Percentiles rank a stretch among this genome's conserved stretches.
Evolutionary conservation across 164 flowering plant genomes (phyloP).

Genomic region (Magnolia changhungtana): DNA sequence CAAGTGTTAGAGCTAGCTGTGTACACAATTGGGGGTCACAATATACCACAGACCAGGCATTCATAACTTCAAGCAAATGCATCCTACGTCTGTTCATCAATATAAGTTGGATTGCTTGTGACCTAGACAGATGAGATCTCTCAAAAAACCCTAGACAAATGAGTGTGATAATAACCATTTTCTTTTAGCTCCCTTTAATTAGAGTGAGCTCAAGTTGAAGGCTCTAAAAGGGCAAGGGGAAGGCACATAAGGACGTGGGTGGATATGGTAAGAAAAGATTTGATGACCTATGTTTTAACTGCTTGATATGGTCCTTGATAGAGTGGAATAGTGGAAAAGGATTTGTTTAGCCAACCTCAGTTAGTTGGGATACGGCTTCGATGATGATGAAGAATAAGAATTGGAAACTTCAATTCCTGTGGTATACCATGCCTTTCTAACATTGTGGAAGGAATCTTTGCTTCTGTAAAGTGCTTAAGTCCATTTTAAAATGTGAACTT

Average conservation of each 20-base stretch:
- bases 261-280: too few relatives aligned
- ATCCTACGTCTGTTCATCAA: neutral
- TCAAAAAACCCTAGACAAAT: too few relatives aligned
- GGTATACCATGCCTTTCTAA: neutral
- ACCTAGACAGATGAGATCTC: neutral
- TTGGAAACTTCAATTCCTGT: neutral
- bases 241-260: too few relatives aligned
- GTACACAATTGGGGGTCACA: neutral
- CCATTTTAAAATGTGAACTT: neutral
- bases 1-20: too few relatives aligned
- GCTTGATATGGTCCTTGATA: too few relatives aligned
- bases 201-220: too few relatives aligned
- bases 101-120: neutral
- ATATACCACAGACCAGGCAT: neutral
- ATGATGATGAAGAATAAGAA: too few relatives aligned
- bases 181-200: neutral
- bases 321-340: too few relatives aligned
- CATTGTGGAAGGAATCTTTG: neutral
- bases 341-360: too few relatives aligned
- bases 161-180: neutral
- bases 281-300: too few relatives aligned
- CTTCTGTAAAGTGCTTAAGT: neutral
- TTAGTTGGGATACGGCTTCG: too few relatives aligned
- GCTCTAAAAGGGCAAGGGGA: too few relatives aligned
- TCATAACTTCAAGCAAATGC: neutral